Evolutionary conservation across 83 land plant genomes (phyloP).

Genomic region (Picea abies): DNA sequence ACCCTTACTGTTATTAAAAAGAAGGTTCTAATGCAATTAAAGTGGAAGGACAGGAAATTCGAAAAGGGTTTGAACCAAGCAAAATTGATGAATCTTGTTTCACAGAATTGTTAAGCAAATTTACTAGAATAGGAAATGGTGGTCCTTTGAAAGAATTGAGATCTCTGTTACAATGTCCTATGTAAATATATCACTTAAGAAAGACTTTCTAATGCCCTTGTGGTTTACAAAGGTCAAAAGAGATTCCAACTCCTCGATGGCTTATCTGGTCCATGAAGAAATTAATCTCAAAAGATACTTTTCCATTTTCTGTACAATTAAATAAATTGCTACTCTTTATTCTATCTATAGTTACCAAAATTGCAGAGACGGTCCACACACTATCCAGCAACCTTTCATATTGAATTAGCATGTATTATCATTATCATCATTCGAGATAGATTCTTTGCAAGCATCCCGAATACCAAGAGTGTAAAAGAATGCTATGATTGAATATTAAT

Average conservation of each 20-base stretch:
- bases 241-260: not conserved
- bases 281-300: not conserved
- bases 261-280: not conserved
- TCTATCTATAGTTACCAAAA: not conserved
- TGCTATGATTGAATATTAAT: not conserved
- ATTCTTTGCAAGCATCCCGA: not conserved
- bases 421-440: not conserved
- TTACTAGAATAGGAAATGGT: not conserved
- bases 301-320: not conserved
- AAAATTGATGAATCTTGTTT: not conserved
- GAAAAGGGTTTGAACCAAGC: too few species aligned
- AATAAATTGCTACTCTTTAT: not conserved
- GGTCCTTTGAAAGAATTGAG: not conserved
- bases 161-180: not conserved
- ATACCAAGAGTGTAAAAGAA: not conserved
- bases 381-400: conserved; percentile 1
- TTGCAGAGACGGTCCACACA: not conserved
- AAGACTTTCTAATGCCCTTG: not conserved
- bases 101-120: not conserved
- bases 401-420: not conserved
- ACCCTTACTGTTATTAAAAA: not conserved
- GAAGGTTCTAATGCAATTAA: not conserved
- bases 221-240: too few species aligned
- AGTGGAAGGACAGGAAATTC: too few species aligned
- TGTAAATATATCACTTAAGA: not conserved